Conservation (phyloP, 306 rosid genomes). For the Begonia loranthoides region DNA sequence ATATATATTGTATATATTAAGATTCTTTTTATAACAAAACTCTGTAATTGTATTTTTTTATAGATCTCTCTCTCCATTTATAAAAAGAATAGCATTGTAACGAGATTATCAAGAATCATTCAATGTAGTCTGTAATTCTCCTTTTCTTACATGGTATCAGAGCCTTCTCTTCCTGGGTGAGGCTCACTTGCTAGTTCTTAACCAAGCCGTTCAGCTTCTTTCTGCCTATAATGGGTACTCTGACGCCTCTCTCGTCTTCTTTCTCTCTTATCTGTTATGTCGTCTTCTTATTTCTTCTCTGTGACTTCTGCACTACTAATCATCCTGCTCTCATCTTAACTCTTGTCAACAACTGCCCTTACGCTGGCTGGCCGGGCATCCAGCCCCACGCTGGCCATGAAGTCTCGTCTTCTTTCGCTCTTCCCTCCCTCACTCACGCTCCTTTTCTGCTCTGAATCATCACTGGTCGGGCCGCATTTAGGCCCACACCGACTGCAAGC, state of each 20-base stretch:
- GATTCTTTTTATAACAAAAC: too few relatives aligned
- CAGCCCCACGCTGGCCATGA: constrained; percentile 75
- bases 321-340: constrained; percentile 28
- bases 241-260: neutral
- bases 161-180: too few relatives aligned
- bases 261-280: constrained; percentile 1
- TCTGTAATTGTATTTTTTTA: too few relatives aligned
- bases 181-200: too few relatives aligned
- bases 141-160: too few relatives aligned
- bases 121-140: too few relatives aligned
- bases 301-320: constrained; percentile 6
- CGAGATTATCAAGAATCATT: too few relatives aligned
- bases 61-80: too few relatives aligned
- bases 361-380: constrained; percentile 88
- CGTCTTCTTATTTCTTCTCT: neutral
- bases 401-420: constrained; percentile 51
- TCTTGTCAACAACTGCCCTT: constrained; percentile 81
- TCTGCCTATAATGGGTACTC: too few relatives aligned
- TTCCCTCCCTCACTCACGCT: constrained; percentile 45
- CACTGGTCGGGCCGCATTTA: constrained; percentile 95
- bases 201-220: too few relatives aligned
- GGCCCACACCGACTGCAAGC: constrained; percentile 67
- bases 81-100: too few relatives aligned
- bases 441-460: constrained; percentile 53
- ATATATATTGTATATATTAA: too few relatives aligned